Base-by-base conservation (phyloP, 208 protist genomes). In the Wallacemonas sp. region DNA sequence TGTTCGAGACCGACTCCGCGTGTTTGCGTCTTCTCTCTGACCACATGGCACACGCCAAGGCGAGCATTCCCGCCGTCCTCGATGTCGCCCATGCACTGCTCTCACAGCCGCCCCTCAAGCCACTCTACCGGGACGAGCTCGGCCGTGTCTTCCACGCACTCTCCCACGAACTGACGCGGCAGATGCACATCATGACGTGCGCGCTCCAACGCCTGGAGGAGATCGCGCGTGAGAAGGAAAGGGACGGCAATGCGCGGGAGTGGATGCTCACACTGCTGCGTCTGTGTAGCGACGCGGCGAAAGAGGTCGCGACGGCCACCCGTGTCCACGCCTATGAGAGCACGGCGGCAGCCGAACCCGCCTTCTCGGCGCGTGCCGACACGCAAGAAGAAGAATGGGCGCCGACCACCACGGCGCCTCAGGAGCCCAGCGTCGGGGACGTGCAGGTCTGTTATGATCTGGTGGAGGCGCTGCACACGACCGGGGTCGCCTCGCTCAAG, bases 31-130 rank as follows among this genome's bases (percentile, higher is more conserved):
- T 71, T 3, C 66, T 71, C n/a, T 37, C 55, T 9, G 55, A 63
- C 3, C 21, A 66, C 34, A 37, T 42, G 45, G 30, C n/a, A 6
- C 38, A 63, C n/a, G 33, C 22, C 12, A 65, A 74, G 68, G 41
- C 68, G 4, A 45, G 44, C 30, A 36, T 76, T 5, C 32, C 70
- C 8, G 53, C 63, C 8, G 53, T 76, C 13, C 63, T 76, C 4
- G 70, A 76, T 32, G 1, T 59, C 12, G 32, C 46, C 26, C 54
- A 55, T 55, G 42, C 61, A 15, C 19, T 63, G 17, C 52, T 76
- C 30, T 65, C 57, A n/a, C 54, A 57, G 44, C 61, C 70, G 26
- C 63, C 70, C 2, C 68, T 76, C 26, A 48, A 57, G 36, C 45
- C 70, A 30, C 36, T 76, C 15, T 41, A 68, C 34, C 27, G 5